phyloP scores from a whole-genome alignment of 345 rosid genomes.

The Dovyalis caffra region DNA sequence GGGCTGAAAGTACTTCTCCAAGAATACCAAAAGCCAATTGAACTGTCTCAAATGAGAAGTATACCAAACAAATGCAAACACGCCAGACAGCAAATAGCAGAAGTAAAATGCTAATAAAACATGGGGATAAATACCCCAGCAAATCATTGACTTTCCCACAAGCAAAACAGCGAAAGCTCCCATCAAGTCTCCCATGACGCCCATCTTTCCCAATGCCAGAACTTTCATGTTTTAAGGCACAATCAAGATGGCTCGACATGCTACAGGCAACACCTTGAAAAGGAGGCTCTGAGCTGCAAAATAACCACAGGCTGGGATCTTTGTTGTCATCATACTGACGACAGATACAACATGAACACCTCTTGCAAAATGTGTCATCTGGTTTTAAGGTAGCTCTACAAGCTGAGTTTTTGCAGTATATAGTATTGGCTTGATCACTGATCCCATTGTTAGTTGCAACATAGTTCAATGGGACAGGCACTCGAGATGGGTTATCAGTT shows the following conservation, averaged over 20 bases:
- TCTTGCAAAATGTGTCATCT: conserved; percentile 68
- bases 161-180: conserved; percentile 64
- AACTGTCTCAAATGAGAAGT: neutral
- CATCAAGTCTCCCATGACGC: conserved; percentile 51
- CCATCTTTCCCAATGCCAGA: conserved; percentile 62
- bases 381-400: conserved; percentile 68
- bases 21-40: neutral
- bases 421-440: conserved; percentile 31
- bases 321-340: conserved; percentile 80
- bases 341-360: conserved; percentile 94
- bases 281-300: conserved; percentile 70
- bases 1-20: neutral
- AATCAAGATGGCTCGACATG: conserved; percentile 85
- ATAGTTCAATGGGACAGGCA: conserved; percentile 41
- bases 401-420: conserved; percentile 79
- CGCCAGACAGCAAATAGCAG: neutral
- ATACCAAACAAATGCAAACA: neutral
- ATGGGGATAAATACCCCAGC: conserved; percentile 55
- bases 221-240: conserved; percentile 66
- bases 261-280: conserved; percentile 68
- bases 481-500: conserved; percentile 54
- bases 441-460: conserved; percentile 16
- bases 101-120: neutral
- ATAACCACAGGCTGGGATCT: conserved; percentile 93
- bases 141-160: conserved; percentile 83